Base-by-base conservation (phyloP, 768 basidiomycete species). In the Cystobasidium onofrii region DNA sequence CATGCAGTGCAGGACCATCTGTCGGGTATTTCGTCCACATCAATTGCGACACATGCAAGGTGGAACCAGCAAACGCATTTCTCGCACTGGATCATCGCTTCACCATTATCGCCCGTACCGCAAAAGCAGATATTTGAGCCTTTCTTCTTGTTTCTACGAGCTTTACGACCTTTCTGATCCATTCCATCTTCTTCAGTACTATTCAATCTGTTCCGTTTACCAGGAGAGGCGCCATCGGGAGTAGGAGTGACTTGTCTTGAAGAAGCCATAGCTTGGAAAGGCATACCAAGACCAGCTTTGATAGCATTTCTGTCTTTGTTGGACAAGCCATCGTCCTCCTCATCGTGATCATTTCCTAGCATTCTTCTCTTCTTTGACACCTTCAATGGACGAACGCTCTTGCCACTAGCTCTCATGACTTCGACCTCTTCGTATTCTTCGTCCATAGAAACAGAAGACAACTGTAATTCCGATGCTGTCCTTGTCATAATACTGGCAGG, bases 1-100 rank as follows among this genome's bases (percentile, higher is more conserved):
- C 75, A 75, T 3, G 41, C 41, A 64, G 27, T 15, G 63, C 75
- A 75, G 33, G 34, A 66, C 75, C 75, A 75, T 17, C 62, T 36
- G 12, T 71, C 73, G 23, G 61, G 46, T 23, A 73, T 31, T 1
- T 75, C 39, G 31, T 75, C 70, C 27, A 52, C 74, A 20, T 64
- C 43, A 15, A 75, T 18, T n/a, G 23, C 74, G 17, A 75, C 31
- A 50, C 75, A 75, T 4, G 62, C 33, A 34, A 75, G 74, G 33
- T 75, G 75, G 41, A 50, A 74, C 75, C 75, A 75, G 13, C n/a
- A 12, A 44, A 29, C 44, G 44, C 75, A 75, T 41, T 36, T 27
- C 52, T 75, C 75, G 63, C 74, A 75, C 44, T 75, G 74, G n/a
- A 75, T 70, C 74, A 75, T 75, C 6, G 64, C 27, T 27, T 55